Base-by-base conservation (phyloP, 202 grass and related monocot genomes). In the Saccharum hybrid region DNA sequence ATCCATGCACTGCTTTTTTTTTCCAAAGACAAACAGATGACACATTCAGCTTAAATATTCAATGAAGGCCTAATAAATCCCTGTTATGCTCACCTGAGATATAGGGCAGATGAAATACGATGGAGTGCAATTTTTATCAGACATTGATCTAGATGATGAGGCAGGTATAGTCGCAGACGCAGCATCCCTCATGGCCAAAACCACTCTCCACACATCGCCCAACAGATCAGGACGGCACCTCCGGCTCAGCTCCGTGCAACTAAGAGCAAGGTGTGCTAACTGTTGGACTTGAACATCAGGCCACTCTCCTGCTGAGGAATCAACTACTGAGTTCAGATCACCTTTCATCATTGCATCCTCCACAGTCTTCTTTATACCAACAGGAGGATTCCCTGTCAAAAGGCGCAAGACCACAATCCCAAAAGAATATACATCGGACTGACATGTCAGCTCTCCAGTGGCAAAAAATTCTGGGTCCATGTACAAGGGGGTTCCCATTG, bases 51-150 rank as follows among this genome's bases (percentile, higher is more conserved):
- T 61, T 78, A 14, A 38, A 18, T 28, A 52, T 26, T 21, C 15
- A 63, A 61, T 34, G 40, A 18, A 14, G 10, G 10, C 9, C 2
- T 31, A 67, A 52, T 6, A 18, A 19, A 18, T 33, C 26, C 14
- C 22, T 5, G 12, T 28, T 36, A 13, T 68, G 37, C 66, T 45
- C 31, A 93, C 91, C 91, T 90, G 88, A 63, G 71, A 90, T 79
- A 93, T 86, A 59, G 91, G 91, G 8, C 91, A 93, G 49, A 88
- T 52, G 76, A 90, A 93, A 85, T 90, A 93, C 40, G 86, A 88
- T 0, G 88, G 91, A 26, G 39, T 67, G 46, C 48, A 15, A 36
- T 15, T 90, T 57, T 82, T 79, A 63, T 86, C 75, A 14, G 48
- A 63, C 2, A 28, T 40, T 68, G 88, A 45, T 83, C 68, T 77